Evolutionary conservation across 176 grass and related monocot species (phyloP).

Genomic region (Oryza glaberrima): DNA sequence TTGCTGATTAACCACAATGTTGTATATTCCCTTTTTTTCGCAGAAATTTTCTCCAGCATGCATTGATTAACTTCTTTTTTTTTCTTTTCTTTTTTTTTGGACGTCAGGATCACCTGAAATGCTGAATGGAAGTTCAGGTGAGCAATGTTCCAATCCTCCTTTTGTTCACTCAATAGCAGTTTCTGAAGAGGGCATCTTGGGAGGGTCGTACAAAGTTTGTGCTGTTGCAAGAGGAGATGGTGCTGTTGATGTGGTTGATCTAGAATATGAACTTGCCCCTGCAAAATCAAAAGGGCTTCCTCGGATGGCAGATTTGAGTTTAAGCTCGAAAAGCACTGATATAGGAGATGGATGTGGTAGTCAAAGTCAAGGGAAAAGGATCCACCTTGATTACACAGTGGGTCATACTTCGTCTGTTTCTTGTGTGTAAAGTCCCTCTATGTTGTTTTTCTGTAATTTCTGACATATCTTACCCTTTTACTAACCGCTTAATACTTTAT

Average conservation of each 20-base stretch:
- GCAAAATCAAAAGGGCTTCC: slow-evolving; percentile 56
- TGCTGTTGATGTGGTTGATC: slow-evolving; percentile 79
- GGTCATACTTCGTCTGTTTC: slow-evolving; percentile 86
- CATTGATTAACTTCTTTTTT: background rate
- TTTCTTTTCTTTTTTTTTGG: background rate
- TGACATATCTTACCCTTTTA: slow-evolving; percentile 26
- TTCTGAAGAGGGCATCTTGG: slow-evolving; percentile 69
- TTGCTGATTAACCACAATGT: slow-evolving; percentile 1
- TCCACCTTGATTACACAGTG: slow-evolving; percentile 70
- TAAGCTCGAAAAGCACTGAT: slow-evolving; percentile 51
- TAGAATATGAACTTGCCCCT: slow-evolving; percentile 69
- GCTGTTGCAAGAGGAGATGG: slow-evolving; percentile 97
- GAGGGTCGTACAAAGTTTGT: slow-evolving; percentile 68
- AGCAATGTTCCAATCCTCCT: slow-evolving; percentile 93
- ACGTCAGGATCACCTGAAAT: slow-evolving; percentile 67
- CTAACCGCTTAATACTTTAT: slow-evolving; percentile 37
- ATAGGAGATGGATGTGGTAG: slow-evolving; percentile 48
- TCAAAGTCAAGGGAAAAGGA: slow-evolving; percentile 56
- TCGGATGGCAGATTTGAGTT: slow-evolving; percentile 25
- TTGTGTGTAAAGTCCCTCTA: slow-evolving; percentile 73
- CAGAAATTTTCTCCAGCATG: background rate
- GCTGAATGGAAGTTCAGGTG: slow-evolving; percentile 47
- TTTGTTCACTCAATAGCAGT: slow-evolving; percentile 88
- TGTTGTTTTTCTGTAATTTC: slow-evolving; percentile 9
- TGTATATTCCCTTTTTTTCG: background rate